Evolutionary conservation across 2,329 filamentous ascomycete species (phyloP).

Genomic region (Beauveria australis): DNA sequence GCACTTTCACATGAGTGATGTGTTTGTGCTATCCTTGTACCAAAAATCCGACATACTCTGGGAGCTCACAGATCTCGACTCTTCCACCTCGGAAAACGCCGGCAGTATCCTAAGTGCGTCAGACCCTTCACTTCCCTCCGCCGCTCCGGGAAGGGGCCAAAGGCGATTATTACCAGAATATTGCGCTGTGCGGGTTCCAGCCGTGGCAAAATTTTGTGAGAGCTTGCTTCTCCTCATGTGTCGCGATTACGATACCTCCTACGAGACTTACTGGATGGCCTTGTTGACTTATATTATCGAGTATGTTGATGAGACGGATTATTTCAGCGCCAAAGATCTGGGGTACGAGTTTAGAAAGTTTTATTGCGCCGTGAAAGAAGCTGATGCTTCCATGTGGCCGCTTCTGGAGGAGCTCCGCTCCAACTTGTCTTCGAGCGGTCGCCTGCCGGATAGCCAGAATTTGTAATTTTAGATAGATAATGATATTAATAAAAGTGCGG

Average conservation of each 20-base stretch:
- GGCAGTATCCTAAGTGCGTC: neutral
- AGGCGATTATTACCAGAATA: neutral
- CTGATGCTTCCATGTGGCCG: neutral
- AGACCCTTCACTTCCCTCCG: neutral
- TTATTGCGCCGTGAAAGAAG: neutral
- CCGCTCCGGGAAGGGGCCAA: neutral
- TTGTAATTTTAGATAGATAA: neutral
- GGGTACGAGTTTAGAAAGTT: neutral
- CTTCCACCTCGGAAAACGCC: neutral
- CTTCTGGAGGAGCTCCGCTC: neutral
- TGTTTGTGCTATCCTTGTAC: slow-evolving; percentile 1
- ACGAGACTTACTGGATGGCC: neutral
- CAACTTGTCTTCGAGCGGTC: neutral
- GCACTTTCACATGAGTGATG: slow-evolving; percentile 1
- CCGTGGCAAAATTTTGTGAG: neutral
- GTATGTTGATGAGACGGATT: neutral
- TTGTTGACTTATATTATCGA: neutral
- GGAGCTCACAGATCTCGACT: neutral
- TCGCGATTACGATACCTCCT: neutral
- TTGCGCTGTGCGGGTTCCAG: neutral
- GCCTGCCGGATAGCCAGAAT: neutral
- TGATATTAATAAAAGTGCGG: neutral
- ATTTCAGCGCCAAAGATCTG: neutral
- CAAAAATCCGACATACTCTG: slow-evolving; percentile 1
- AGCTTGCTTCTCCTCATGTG: neutral